These are phyloP conservation scores for Sporothrix protearum DNA, from an alignment of 2,329 filamentous ascomycete genomes.

Conservation along the genomic window DNA sequence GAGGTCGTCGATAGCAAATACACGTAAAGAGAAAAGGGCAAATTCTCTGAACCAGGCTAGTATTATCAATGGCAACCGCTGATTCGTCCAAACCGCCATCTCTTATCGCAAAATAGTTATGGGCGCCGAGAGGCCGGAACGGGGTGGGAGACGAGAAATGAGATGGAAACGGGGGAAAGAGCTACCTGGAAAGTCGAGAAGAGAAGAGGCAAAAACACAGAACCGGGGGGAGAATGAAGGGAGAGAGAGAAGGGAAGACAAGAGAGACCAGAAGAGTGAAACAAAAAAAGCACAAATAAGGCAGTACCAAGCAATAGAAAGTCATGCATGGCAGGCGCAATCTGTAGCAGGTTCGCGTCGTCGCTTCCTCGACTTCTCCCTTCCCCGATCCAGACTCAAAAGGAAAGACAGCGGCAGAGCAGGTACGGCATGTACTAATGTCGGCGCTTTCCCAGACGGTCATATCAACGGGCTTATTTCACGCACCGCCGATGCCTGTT, in stretches of 20 bases:
- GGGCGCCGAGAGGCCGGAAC: neutral
- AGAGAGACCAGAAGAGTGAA: too few species aligned
- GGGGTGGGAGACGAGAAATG: neutral
- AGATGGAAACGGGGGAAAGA: neutral
- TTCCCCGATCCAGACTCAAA: too few species aligned
- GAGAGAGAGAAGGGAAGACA: too few species aligned
- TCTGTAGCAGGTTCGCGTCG: neutral
- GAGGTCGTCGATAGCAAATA: conserved; percentile 22
- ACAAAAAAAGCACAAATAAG: too few species aligned
- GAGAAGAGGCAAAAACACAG: neutral
- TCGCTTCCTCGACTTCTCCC: neutral
- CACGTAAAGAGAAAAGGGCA: conserved; percentile 19
- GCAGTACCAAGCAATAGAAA: neutral
- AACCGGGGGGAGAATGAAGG: neutral
- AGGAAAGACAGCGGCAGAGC: neutral
- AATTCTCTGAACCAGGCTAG: neutral
- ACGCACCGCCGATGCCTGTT: conserved; percentile 17
- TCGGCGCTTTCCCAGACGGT: conserved; percentile 11
- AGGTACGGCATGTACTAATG: neutral
- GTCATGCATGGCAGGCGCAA: neutral
- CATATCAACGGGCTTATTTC: conserved; percentile 19
- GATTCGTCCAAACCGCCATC: conserved; percentile 24
- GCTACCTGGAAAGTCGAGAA: neutral
- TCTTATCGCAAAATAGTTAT: conserved; percentile 22
- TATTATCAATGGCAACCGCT: conserved; percentile 21